Base-by-base conservation (phyloP, 2,329 filamentous ascomycete genomes). In the Acrocalymma vagum region DNA sequence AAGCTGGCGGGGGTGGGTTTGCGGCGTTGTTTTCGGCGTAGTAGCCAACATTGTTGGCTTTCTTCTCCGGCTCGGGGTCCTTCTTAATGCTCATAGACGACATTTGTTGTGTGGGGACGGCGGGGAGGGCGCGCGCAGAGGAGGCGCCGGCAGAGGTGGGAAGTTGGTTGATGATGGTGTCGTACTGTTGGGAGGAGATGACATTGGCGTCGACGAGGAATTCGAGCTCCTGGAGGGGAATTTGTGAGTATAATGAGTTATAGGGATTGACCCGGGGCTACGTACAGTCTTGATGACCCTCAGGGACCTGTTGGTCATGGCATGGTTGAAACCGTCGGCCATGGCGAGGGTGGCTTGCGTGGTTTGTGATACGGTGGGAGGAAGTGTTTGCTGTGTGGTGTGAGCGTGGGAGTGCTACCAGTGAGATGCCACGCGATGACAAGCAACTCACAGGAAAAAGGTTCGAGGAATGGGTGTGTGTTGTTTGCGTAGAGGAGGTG, bases 241-340 rank as follows among this genome's bases (percentile, higher is more conserved):
- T 48, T 67, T 41, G 50, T 47, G 61, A 46, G 16, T 9, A 14
- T 22, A 15, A 37, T n/a, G 21, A 27, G n/a, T 18, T 6, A 8
- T 24, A 29, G 22, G 2, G 17, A 13, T 14, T 13, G 11, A 9
- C n/a, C 10, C 2, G 29, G 34, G 13, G 16, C 32, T 29, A 50
- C 83, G 58, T 77, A 91, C 90, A 65, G 87, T 90, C 76, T 90
- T 92, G 76, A 96, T 92, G 62, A 83, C 87, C 53, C 90, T 86
- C 65, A 95, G 83, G 65, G 90, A 92, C 74, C 90, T 84, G 77
- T 93, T 94, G 73, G 86, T 84, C 80, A 83, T 81, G 29, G 82
- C 82, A 45, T 75, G 72, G 46, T 65, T 72, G 65, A 78, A 73
- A 47, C 72, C 68, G 60, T 77, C 74, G 46, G 62, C 50, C 67